A percentile compares a stretch with the other conserved stretches of the same genome.
Evolutionary conservation across 2,329 filamentous ascomycete species (phyloP).

Genomic region (Chaetomiaceae sp.): DNA sequence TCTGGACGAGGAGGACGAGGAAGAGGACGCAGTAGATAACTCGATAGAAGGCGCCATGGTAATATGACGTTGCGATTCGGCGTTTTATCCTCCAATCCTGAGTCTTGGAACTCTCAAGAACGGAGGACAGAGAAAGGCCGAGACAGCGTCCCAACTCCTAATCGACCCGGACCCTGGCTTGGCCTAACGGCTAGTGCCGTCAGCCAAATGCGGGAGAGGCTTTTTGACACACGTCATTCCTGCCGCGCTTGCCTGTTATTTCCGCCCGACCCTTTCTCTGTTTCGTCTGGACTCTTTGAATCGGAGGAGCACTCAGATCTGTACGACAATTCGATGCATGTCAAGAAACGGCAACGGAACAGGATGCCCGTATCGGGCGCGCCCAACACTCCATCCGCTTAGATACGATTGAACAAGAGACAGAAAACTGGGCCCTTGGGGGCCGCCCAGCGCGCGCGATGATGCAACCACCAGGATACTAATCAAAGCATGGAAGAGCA

Average conservation of each 20-base stretch:
- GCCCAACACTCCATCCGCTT: too few species aligned
- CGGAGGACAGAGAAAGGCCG: too few species aligned
- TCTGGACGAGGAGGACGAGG: slow-evolving; percentile 65
- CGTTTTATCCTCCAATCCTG: background rate
- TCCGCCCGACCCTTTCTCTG: background rate
- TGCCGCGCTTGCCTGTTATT: background rate
- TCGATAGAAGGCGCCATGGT: slow-evolving; percentile 21
- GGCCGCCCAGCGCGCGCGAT: background rate
- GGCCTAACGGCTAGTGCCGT: too few species aligned
- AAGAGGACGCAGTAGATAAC: slow-evolving; percentile 32
- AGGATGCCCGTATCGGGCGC: too few species aligned
- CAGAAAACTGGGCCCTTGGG: too few species aligned
- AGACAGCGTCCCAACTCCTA: too few species aligned
- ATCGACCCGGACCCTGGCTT: too few species aligned
- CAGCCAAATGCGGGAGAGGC: background rate
- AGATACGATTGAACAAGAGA: too few species aligned
- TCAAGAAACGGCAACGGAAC: too few species aligned
- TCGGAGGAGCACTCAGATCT: background rate
- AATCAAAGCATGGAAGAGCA: background rate
- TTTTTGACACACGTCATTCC: background rate
- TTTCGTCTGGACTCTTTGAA: background rate
- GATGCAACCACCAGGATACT: background rate
- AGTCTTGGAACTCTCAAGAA: too few species aligned
- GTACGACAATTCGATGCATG: background rate
- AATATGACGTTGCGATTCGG: slow-evolving; percentile 25